Conservation (phyloP, 2,329 filamentous ascomycete species). For the Neopestalotiopsis rosae region DNA sequence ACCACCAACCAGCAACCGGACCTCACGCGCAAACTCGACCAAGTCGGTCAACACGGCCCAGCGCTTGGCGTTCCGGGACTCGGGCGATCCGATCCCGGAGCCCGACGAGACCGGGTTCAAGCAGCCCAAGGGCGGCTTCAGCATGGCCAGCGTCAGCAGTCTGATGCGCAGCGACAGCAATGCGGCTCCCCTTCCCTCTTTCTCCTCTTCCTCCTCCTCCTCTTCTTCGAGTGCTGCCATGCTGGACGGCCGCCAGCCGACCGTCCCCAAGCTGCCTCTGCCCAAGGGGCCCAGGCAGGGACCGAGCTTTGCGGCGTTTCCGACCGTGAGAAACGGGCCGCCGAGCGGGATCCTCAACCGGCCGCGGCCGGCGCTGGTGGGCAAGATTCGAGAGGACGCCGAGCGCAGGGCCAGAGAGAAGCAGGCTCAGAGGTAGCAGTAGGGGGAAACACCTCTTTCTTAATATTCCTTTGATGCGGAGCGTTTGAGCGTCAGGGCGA, state of each 20-base stretch:
- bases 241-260: constrained; percentile 7
- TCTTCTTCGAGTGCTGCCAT: neutral
- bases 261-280: constrained; percentile 9
- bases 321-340: constrained; percentile 27
- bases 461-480: neutral
- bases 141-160: constrained; percentile 19
- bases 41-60: constrained; percentile 25
- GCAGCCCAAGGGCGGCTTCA: constrained; percentile 13
- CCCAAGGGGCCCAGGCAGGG: constrained; percentile 29
- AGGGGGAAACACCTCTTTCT: neutral
- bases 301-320: constrained; percentile 35
- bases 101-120: constrained; percentile 22
- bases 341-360: constrained; percentile 14
- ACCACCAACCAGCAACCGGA: constrained; percentile 18
- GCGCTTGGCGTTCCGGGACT: constrained; percentile 35
- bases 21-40: constrained; percentile 11
- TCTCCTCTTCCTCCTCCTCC: too few relatives aligned
- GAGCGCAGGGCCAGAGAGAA: constrained; percentile 9
- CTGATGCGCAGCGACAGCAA: constrained; percentile 13
- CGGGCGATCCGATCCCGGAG: constrained; percentile 34
- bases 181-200: too few relatives aligned
- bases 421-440: neutral
- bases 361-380: constrained; percentile 20
- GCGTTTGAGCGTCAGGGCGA: neutral
- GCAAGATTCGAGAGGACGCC: constrained; percentile 3